Evolutionary conservation across 257 asterid genomes (phyloP), one percentile per base, ranked within the genome.

Genomic region (Striga asiatica): DNA sequence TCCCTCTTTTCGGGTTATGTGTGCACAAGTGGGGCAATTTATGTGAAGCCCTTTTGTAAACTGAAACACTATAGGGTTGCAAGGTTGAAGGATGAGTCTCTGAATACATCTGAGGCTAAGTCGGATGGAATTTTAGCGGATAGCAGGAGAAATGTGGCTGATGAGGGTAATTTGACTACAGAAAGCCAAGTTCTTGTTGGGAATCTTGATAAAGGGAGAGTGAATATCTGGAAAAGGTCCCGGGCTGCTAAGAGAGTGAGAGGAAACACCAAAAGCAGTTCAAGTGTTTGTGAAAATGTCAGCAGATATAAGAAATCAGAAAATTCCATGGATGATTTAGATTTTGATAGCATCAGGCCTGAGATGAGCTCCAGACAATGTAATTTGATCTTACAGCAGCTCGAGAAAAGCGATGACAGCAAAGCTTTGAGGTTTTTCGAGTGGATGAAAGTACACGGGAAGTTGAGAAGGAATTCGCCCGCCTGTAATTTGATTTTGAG

Each of bases 381-480:
- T 66, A 86, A 80, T 74, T 66, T 47, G n/a, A 66, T 79, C 50
- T 71, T 89, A 74, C 80, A 69, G 72, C 73, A 70, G 65, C 77
- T 86, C 35, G 93, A 83, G 75, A 72, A 66, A 60, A 59, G 64
- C 48, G 49, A 65, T 35, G 83, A 61, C 39, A 46, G 49, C 59
- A 72, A 76, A 67, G 81, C 93, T 2, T 71, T 81, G 66, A 61
- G 73, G 17, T 76, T 83, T 64, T 89, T 83, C 38, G 66, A 72
- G 68, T 83, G 94, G 97, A 89, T 89, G 97, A 78, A 65, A 67
- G 68, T 50, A 58, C 81, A 81, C 69, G 80, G 85, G 62, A 83
- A 81, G 75, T 75, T 89, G 74, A 67, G 71, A 72, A 74, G 67
- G 64, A 89, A 86, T 62, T 60, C 56, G 62, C 60, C 57, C 49